Evolutionary conservation across 805 yeast genomes (phyloP), one percentile per base, ranked within the genome.

Genomic region (Priceomyces fermenticarens): DNA sequence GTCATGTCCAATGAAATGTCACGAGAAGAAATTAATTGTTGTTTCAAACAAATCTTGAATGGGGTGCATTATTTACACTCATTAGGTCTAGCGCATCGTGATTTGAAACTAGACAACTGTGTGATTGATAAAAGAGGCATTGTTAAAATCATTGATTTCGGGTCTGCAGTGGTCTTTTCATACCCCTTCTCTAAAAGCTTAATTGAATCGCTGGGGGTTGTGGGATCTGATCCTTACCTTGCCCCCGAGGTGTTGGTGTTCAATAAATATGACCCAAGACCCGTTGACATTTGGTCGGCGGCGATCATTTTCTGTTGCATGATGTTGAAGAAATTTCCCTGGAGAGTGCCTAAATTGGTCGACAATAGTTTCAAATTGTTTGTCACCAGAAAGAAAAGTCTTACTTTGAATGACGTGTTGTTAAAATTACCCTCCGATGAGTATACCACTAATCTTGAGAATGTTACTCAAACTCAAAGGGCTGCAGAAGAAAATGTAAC

Each of bases 1-100:
- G 95, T 86, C 11, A 86, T 86, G 95, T 81, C 88, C 3, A 90
- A 89, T 16, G 75, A 80, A 52, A 84, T 86, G 90, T 73, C 85
- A 4, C 73, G 93, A 54, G 82, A 81, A 40, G 95, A 86, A 59
- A 84, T 85, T 48, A 85, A 85, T 55, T 86, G 95, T 58, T 86
- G 88, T 57, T 69, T 86, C 42, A 84, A 81, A 58, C 95, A 86
- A 63, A 73, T 86, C 32, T 67, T 80, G 30, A 74, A 78, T 36
- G 95, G 93, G 47, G 87, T 85, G 2, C 73, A 70, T 45, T 86
- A 85, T 58, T 63, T 86, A 47, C 95, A 86, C 61, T 72, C 81
- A 10, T 75, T 83, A 67, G 95, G 95, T 2, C 68, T 86, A 42
- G 88, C 93, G 1, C 95, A 86, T 60, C 71, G 95, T 47, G 95